Base-by-base conservation (phyloP, 345 rosid species). In the Clausena lansium region DNA sequence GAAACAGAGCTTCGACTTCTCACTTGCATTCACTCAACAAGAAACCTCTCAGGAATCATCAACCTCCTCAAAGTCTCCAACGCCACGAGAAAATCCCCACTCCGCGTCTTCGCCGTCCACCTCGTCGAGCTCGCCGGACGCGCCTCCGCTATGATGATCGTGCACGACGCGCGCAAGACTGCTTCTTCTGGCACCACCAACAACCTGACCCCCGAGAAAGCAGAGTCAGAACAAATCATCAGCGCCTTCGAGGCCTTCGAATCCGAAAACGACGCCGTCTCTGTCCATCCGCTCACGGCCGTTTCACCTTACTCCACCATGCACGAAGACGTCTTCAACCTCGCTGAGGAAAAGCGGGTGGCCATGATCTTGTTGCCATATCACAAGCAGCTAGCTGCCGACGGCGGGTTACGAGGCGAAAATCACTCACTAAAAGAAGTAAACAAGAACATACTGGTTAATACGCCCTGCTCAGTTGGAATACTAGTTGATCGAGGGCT, bases 401-500 rank as follows among this genome's bases (percentile, higher is more conserved):
- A 64, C 9, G 85, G 79, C 5, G 45, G 24, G 9, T 32, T 76
- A 25, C 69, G 76, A 17, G 81, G 70, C 0, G 76, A 66, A n/a
- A 73, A 83, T 58, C 30, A 35, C 41, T 39, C 79, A 0, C 4
- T 76, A 11, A 61, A 68, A 52, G 13, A 57, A 0, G 77, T 83
- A 13, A 85, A 80, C 70, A 70, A 65, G 25, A 80, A 80, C 50
- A 30, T 85, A 3, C 5, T 83, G 8, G 47, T 24, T 1, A 72
- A 57, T 0, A 52, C 86, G 6, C 85, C 88, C 2, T 83, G 84
- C 62, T 78, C 84, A 1, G 75, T 83, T 2, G 88, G 81, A 19
- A 69, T 85, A 58, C 76, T 83, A 6, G 60, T 85, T 6, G 84
- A 85, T 41, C 54, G 81, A 2, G 88, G 88, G 4, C 77, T 85